Conservation (phyloP, 2,329 filamentous ascomycete species). For the Colletotrichum graminicola region DNA sequence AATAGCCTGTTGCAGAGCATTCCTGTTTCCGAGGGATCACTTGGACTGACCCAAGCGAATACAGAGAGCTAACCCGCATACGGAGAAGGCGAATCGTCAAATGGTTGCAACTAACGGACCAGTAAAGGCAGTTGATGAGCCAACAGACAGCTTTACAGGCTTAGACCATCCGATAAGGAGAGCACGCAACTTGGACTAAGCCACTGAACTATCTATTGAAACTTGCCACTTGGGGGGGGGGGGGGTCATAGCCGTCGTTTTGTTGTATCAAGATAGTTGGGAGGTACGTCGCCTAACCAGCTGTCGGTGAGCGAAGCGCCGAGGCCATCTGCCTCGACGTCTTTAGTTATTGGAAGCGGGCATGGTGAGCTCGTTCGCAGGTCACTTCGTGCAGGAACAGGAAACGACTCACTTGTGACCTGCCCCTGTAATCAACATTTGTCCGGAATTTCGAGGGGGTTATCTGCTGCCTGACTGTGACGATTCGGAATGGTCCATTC, state of each 20-base stretch:
- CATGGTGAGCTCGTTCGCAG: slow-evolving; percentile 7
- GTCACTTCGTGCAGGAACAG: slow-evolving; percentile 25
- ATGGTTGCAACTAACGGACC: background rate
- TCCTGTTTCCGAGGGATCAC: background rate
- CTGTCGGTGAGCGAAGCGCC: too few species aligned
- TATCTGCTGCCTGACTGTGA: background rate
- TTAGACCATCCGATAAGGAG: background rate
- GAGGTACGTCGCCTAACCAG: background rate
- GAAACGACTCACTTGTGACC: background rate
- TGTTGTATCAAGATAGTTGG: background rate
- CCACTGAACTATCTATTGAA: background rate
- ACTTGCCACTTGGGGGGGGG: background rate
- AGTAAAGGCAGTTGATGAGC: background rate
- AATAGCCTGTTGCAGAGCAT: slow-evolving; percentile 2
- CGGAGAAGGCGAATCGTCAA: background rate
- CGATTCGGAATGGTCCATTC: slow-evolving; percentile 22
- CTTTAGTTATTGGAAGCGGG: background rate
- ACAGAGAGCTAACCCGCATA: background rate
- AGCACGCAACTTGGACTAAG: background rate
- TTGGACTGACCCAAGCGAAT: background rate
- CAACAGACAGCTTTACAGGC: background rate
- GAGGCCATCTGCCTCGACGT: background rate
- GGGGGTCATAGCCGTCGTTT: too few species aligned
- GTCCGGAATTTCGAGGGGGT: background rate
- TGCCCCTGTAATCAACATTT: too few species aligned